These are phyloP conservation scores for Saitoella complicata DNA, from an alignment of 805 yeast species.

Conservation along the genomic window DNA sequence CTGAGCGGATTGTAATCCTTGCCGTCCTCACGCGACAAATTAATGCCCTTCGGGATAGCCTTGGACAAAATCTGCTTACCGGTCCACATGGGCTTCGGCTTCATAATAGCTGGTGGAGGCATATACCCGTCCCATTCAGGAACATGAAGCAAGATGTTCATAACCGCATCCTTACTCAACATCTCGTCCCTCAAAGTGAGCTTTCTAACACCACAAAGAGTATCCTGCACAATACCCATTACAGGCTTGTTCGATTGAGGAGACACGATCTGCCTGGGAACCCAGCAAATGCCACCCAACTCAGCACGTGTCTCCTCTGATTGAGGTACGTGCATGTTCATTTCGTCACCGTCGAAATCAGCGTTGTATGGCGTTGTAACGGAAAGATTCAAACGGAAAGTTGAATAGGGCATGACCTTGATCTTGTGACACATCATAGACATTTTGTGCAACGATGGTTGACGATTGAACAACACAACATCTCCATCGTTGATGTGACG, in stretches of 20 bases:
- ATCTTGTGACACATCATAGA: conserved; percentile 99
- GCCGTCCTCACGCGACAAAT: conserved; percentile 84
- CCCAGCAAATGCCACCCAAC: conserved; percentile 86
- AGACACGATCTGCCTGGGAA: conserved; percentile 91
- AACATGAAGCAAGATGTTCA: conserved; percentile 95
- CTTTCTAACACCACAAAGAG: conserved; percentile 91
- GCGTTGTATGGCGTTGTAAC: conserved; percentile 99
- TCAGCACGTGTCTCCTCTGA: conserved; percentile 97
- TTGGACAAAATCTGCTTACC: conserved; percentile 89
- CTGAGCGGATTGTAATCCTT: conserved; percentile 67
- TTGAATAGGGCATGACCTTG: conserved; percentile 95
- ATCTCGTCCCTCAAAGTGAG: conserved; percentile 83
- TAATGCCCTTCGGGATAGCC: conserved; percentile 93
- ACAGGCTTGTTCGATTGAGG: conserved; percentile 98
- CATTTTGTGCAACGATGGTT: conserved; percentile 98
- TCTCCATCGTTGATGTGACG: conserved; percentile 96
- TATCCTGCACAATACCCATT: conserved; percentile 99
- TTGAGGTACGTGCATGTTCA: conserved; percentile 98
- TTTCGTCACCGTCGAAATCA: conserved; percentile 99
- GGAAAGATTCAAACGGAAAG: conserved; percentile 88
- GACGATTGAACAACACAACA: conserved; percentile 96
- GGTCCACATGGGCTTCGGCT: conserved; percentile 94
- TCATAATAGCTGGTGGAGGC: conserved; percentile 85
- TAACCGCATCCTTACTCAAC: conserved; percentile 80
- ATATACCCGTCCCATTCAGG: conserved; percentile 98